A percentile compares a stretch with the other conserved stretches of the same genome.
Evolutionary conservation across 805 yeast species (phyloP).

Genomic region (Wickerhamiella parazyma): DNA sequence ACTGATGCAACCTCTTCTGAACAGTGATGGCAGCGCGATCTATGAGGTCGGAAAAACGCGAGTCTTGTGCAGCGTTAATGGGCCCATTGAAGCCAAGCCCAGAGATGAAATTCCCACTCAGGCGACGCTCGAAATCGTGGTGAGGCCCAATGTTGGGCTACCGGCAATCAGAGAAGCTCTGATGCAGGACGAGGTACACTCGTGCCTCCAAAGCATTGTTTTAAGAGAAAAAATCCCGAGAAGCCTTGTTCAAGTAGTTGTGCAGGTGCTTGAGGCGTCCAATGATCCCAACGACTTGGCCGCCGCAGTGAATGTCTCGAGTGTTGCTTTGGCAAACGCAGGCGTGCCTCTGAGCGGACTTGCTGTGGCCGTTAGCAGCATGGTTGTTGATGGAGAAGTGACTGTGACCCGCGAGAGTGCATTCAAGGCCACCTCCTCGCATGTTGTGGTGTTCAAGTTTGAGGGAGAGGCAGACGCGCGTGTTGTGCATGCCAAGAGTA

Average conservation of each 20-base stretch:
- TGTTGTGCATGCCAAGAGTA: constrained; percentile 55
- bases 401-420: constrained; percentile 37
- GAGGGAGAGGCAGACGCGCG: constrained; percentile 31
- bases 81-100: constrained; percentile 76
- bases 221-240: constrained; percentile 60
- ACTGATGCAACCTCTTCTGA: constrained; percentile 27
- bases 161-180: constrained; percentile 60
- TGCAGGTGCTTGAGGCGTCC: constrained; percentile 44
- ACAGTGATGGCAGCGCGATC: constrained; percentile 73
- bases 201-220: constrained; percentile 47
- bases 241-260: constrained; percentile 55
- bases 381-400: constrained; percentile 22
- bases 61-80: constrained; percentile 66
- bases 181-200: constrained; percentile 55
- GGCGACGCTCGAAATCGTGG: constrained; percentile 63
- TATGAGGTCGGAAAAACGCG: constrained; percentile 28
- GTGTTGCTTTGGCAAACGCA: constrained; percentile 60
- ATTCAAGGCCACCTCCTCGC: constrained; percentile 39
- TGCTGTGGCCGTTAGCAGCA: constrained; percentile 43
- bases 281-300: constrained; percentile 39
- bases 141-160: constrained; percentile 67
- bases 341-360: constrained; percentile 57
- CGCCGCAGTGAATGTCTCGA: constrained; percentile 59
- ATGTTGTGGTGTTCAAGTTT: constrained; percentile 49
- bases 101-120: constrained; percentile 74